These are phyloP conservation scores for Cladosporium sp. DNA, from an alignment of 2,329 filamentous ascomycete genomes.

Conservation along the genomic window DNA sequence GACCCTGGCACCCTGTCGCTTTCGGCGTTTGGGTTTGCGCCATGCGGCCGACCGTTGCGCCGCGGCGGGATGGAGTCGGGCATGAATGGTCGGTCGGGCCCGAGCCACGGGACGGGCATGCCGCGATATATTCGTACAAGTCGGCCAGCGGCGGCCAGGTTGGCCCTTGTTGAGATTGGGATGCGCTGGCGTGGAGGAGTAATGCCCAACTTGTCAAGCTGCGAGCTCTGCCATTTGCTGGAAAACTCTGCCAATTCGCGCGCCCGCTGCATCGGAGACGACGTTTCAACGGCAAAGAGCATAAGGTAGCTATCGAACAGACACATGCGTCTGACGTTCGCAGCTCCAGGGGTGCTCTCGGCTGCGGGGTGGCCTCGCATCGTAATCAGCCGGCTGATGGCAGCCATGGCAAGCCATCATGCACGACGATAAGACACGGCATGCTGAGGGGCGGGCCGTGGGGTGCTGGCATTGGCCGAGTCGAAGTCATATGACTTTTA, in stretches of 20 bases:
- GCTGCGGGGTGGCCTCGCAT: constrained; percentile 12
- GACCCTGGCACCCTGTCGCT: not conserved
- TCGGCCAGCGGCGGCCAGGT: constrained; percentile 9
- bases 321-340: constrained; percentile 8
- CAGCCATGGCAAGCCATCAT: constrained; percentile 19
- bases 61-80: constrained; percentile 20
- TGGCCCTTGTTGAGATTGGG: not conserved
- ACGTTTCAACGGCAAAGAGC: constrained; percentile 8
- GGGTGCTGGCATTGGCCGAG: constrained; percentile 33
- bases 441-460: constrained; percentile 24
- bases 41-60: constrained; percentile 25
- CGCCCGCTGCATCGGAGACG: constrained; percentile 2
- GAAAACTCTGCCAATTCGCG: not conserved
- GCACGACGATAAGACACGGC: constrained; percentile 24
- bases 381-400: constrained; percentile 17
- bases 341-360: constrained; percentile 13
- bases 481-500: constrained; percentile 28
- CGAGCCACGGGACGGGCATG: constrained; percentile 13
- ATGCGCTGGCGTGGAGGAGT: constrained; percentile 9
- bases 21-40: constrained; percentile 31
- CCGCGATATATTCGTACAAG: not conserved
- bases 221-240: constrained; percentile 7
- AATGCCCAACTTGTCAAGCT: constrained; percentile 19
- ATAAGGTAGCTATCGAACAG: constrained; percentile 2
- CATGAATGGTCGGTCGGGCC: constrained; percentile 17